Conservation (phyloP, 345 rosid genomes). For the Eucalyptus pumila region DNA sequence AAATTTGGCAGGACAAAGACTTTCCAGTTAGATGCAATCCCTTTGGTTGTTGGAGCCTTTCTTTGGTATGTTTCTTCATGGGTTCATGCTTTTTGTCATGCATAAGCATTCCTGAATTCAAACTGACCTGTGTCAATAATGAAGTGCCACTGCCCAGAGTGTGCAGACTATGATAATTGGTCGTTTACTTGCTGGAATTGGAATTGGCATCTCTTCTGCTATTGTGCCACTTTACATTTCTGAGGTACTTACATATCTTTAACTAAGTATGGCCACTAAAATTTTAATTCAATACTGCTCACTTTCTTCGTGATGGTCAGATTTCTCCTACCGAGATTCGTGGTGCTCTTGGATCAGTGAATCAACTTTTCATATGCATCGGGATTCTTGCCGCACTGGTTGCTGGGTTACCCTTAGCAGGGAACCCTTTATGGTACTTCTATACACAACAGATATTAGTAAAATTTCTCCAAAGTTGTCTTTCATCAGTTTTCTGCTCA, state of each 20-base stretch:
- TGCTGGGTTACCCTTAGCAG: slow-evolving; percentile 92
- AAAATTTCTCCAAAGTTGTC: neutral
- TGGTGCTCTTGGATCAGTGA: slow-evolving; percentile 92
- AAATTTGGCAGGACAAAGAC: slow-evolving; percentile 91
- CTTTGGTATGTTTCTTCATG: slow-evolving; percentile 40
- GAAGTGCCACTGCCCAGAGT: slow-evolving; percentile 83
- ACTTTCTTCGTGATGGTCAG: slow-evolving; percentile 24
- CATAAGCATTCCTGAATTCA: neutral
- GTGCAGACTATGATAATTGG: slow-evolving; percentile 94
- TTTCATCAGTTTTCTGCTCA: neutral
- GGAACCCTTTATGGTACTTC: slow-evolving; percentile 69
- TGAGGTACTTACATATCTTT: slow-evolving; percentile 36
- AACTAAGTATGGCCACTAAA: neutral
- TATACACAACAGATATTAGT: neutral
- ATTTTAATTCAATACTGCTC: neutral
- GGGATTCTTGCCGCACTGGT: slow-evolving; percentile 95
- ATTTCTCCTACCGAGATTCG: slow-evolving; percentile 98
- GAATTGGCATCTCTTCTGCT: slow-evolving; percentile 95
- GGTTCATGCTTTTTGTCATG: neutral
- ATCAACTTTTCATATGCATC: slow-evolving; percentile 91
- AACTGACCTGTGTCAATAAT: neutral
- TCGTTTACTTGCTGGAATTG: slow-evolving; percentile 91
- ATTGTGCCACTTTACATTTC: slow-evolving; percentile 97
- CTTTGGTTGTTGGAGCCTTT: slow-evolving; percentile 76
- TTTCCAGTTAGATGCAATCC: slow-evolving; percentile 89